Base-by-base conservation (phyloP, 768 basidiomycete species). In the Mycena maculata region DNA sequence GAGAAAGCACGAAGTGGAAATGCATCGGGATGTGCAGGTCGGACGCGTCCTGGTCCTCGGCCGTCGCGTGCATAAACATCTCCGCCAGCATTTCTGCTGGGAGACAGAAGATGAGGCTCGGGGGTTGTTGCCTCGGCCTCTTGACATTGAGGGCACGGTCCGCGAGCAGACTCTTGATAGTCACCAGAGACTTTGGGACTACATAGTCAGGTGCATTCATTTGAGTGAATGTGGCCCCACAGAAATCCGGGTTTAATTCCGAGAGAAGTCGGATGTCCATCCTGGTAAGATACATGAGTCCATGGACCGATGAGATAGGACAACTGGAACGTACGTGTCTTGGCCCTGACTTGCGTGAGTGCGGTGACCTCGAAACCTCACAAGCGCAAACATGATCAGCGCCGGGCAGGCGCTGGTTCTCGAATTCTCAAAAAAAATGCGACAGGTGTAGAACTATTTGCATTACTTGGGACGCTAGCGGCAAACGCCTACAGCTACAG, bases 1-100 rank as follows among this genome's bases (percentile, higher is more conserved):
- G 79, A 5, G 79, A 79, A 31, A 79, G 71, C 55, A 76, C 65
- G 38, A 81, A 73, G 60, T 80, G 79, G 67, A 75, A 75, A n/a
- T 60, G 65, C 69, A 70, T 70, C 5, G 65, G 69, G 2, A 28
- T 42, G 45, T 13, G 47, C 47, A 57, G 18, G 7, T 53, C 18
- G 20, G 39, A 27, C 12, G 42, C 23, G 20, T 39, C 23, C 30
- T 54, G 65, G 42, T 70, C 65, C 10, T 60, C 61, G 20, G 69
- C 54, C 22, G 54, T 61, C 0, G 58, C 63, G 23, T 65, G 47
- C 50, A 70, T 28, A 50, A 67, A 69, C 10, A 64, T 53, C 54
- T 66, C 64, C 28, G 67, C 61, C 30, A 68, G 59, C 54, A 70
- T 50, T 52, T 72, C 71, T 52, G 68, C 58, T 1, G 70, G 70